Percentiles rank a stretch among this genome's conserved stretches.
Conservation (phyloP, 2,329 filamentous ascomycete genomes). For the Talaromyces sp. region DNA sequence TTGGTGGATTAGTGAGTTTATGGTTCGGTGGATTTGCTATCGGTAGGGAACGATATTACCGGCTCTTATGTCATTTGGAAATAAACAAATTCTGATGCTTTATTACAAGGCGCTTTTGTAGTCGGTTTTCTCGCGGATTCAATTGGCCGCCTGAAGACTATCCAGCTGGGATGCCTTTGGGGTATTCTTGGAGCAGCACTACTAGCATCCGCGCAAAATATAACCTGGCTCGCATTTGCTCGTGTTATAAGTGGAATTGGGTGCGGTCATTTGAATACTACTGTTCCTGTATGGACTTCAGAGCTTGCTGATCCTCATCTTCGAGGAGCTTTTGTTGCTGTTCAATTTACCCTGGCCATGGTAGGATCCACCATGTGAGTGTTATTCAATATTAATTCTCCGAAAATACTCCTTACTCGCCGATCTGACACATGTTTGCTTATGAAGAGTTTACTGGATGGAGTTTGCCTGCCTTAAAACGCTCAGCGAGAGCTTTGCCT, state of each 20-base stretch:
- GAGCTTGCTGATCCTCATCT: slow-evolving; percentile 21
- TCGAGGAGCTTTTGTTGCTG: slow-evolving; percentile 21
- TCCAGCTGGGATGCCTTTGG: slow-evolving; percentile 22
- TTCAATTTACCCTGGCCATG: slow-evolving; percentile 19
- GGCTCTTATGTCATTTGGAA: not conserved
- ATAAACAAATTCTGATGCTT: not conserved
- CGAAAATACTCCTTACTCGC: not conserved
- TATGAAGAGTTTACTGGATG: slow-evolving; percentile 23
- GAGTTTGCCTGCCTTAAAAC: slow-evolving; percentile 23
- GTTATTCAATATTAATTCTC: too few relatives aligned
- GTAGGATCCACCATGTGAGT: slow-evolving; percentile 14
- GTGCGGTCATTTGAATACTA: slow-evolving; percentile 24
- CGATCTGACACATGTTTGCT: not conserved
- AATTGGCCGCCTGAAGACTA: slow-evolving; percentile 21
- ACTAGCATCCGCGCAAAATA: slow-evolving; percentile 19
- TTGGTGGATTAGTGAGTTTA: slow-evolving; percentile 22
- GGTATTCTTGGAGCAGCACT: slow-evolving; percentile 18
- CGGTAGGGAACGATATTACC: slow-evolving; percentile 2
- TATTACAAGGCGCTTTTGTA: slow-evolving; percentile 17
- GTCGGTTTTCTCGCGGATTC: slow-evolving; percentile 21
- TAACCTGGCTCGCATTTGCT: slow-evolving; percentile 20
- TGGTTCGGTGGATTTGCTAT: slow-evolving; percentile 24
- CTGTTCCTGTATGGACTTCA: slow-evolving; percentile 22
- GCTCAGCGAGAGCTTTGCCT: slow-evolving; percentile 34
- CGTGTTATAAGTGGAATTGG: slow-evolving; percentile 21